Base-by-base conservation (phyloP, 371 early-diverging fungal species). In the Lichtheimia corymbifera region DNA sequence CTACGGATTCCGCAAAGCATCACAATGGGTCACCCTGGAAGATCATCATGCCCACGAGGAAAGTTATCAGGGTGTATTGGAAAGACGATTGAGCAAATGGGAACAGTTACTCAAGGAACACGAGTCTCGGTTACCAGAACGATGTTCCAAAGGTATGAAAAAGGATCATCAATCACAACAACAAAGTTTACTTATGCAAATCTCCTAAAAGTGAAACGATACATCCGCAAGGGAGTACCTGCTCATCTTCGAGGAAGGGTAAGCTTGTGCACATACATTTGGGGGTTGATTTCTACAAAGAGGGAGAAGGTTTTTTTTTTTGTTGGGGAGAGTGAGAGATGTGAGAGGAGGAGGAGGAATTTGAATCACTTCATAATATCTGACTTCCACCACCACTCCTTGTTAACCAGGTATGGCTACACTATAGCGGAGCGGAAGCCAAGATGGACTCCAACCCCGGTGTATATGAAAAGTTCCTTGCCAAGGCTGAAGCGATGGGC, bases 151-250 rank as follows among this genome's bases (percentile, higher is more conserved):
- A 74, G 68, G 84, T 84, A 74, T 41, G 12, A 27, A 35, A 50
- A 24, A 9, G 50, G 30, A 51, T 20, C 30, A 58, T 49, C 13
- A 22, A 11, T 17, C 11, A 12, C 30, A 30, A 35, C 30, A 35
- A 35, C 12, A 13, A 58, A 25, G 17, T 22, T 22, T 13, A 50
- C 24, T 35, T 17, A n/a, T 47, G 14, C 22, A 22, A 22, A 22
- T 3, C 15, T 55, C 44, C 13, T 41, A 28, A 22, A 57, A 84
- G 87, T 89, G 24, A 91, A 90, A 61, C 68, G 90, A 59, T 86
- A 87, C 55, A 79, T 93, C 40, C 84, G 91, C 12, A 89, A 90
- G 69, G 93, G 93, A 14, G 83, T 93, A 49, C 93, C 93, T 24
- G 71, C 85, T 13, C 76, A 83, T 15, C 63, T 88, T 11, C 79